Conservation (phyloP, 805 yeast species). For the Grigorovia jiainica region DNA sequence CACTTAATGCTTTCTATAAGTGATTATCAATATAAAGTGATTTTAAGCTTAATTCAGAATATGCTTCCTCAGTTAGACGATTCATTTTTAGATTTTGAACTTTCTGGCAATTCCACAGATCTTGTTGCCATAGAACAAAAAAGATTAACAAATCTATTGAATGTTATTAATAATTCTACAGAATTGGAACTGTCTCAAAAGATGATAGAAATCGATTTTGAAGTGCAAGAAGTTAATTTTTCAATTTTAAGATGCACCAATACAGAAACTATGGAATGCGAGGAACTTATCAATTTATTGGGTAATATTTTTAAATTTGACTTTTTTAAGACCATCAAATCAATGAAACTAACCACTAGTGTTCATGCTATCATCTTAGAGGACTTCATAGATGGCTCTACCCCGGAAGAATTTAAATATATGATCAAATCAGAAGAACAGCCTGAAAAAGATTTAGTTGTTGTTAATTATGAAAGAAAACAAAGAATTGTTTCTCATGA, state of each 20-base stretch:
- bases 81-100: background rate
- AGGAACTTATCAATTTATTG: constrained; percentile 59
- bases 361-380: constrained; percentile 60
- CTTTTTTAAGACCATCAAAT: constrained; percentile 50
- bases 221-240: constrained; percentile 52
- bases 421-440: constrained; percentile 47
- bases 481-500: constrained; percentile 52
- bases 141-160: constrained; percentile 13
- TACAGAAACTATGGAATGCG: constrained; percentile 49
- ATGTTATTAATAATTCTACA: constrained; percentile 33
- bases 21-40: constrained; percentile 82
- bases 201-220: constrained; percentile 61
- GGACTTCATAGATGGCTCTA: constrained; percentile 61
- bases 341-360: constrained; percentile 55
- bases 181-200: constrained; percentile 45
- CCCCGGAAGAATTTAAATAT: constrained; percentile 51
- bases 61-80: constrained; percentile 22
- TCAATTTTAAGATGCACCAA: constrained; percentile 61
- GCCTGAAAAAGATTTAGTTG: constrained; percentile 39
- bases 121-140: constrained; percentile 18
- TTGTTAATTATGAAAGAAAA: constrained; percentile 46
- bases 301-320: constrained; percentile 55
- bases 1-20: constrained; percentile 60
- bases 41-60: constrained; percentile 67
- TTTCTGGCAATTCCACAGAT: constrained; percentile 2